Evolutionary conservation across 2,329 filamentous ascomycete genomes (phyloP).

Genomic region (Neonectria sp.): DNA sequence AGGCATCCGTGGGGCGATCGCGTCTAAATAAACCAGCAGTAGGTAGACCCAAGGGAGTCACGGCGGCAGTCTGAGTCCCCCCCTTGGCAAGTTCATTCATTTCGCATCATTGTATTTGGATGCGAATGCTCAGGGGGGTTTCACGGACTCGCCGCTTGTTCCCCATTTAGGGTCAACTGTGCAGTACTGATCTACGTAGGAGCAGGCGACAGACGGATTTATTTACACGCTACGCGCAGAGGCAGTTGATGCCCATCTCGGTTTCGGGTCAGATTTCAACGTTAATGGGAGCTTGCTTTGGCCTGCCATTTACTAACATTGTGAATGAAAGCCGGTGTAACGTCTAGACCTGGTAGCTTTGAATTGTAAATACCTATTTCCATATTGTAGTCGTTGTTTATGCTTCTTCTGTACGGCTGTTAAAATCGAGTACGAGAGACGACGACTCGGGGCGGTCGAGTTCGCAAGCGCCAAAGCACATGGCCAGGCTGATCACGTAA

Average conservation of each 20-base stretch:
- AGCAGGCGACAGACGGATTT: neutral
- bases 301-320: neutral
- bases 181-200: neutral
- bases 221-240: neutral
- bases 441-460: too few species aligned
- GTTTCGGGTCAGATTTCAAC: neutral
- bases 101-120: neutral
- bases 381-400: neutral
- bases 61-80: neutral
- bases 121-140: neutral
- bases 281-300: neutral
- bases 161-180: too few species aligned
- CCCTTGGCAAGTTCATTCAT: neutral
- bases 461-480: neutral
- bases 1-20: neutral
- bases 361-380: neutral
- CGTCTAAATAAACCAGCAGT: neutral
- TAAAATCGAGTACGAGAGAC: too few species aligned
- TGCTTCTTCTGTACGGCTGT: neutral
- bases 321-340: too few species aligned
- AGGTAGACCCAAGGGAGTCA: neutral
- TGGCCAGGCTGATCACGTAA: conserved; percentile 33
- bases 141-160: too few species aligned
- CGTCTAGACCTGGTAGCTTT: neutral
- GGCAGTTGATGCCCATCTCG: neutral